Evolutionary conservation across 2,329 filamentous ascomycete species (phyloP).

Genomic region (Tolypocladium pustulatum): DNA sequence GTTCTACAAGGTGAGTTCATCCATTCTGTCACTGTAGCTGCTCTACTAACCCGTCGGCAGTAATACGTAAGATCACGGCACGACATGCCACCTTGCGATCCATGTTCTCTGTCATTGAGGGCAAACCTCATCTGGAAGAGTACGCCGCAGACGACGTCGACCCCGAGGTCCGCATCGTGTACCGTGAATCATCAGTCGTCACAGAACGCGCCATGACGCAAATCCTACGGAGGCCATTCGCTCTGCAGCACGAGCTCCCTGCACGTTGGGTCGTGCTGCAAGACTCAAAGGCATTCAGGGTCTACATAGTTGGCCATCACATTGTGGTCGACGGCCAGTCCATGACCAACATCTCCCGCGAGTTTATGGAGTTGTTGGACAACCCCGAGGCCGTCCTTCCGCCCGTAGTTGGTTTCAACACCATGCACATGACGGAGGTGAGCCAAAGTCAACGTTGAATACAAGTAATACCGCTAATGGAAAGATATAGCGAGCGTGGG

Average conservation of each 20-base stretch:
- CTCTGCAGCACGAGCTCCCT: slow-evolving; percentile 1
- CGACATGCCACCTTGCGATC: slow-evolving; percentile 3
- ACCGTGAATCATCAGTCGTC: not conserved
- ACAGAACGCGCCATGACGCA: slow-evolving; percentile 1
- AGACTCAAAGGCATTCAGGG: slow-evolving; percentile 1
- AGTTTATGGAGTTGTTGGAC: slow-evolving; percentile 3
- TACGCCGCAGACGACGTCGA: slow-evolving; percentile 1
- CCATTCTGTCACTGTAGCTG: not conserved
- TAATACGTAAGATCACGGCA: slow-evolving; percentile 1
- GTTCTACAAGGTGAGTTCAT: not conserved
- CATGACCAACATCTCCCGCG: slow-evolving; percentile 6
- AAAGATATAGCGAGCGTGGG: not conserved
- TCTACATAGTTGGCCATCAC: slow-evolving; percentile 4
- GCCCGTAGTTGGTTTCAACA: not conserved
- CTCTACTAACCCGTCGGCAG: not conserved
- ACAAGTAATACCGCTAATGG: not conserved
- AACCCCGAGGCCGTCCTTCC: not conserved
- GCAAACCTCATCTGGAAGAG: slow-evolving; percentile 2
- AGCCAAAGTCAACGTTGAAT: not conserved
- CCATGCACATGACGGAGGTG: slow-evolving; percentile 5
- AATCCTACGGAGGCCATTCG: slow-evolving; percentile 1
- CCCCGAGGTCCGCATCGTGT: slow-evolving; percentile 2
- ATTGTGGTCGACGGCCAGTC: slow-evolving; percentile 6
- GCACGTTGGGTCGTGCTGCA: slow-evolving; percentile 5
- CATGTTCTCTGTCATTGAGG: not conserved